phyloP scores from a whole-genome alignment of 176 grass and related monocot species.

The Raddia guianensis region DNA sequence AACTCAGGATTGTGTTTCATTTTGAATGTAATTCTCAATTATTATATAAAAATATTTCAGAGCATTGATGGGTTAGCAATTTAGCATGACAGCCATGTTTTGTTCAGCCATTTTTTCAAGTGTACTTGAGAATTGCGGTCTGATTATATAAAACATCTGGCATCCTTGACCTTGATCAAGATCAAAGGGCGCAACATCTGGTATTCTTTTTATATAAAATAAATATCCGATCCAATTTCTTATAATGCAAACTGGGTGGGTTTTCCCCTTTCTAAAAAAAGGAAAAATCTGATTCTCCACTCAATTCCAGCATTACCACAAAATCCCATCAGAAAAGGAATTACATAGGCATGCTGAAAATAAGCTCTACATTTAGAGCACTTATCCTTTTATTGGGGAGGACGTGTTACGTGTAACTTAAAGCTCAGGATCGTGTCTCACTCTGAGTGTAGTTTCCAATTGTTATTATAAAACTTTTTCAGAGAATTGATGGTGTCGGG shows the following conservation, averaged over 20 bases:
- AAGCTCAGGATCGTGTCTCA: slow-evolving; percentile 2
- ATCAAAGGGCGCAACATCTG: background rate
- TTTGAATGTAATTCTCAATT: slow-evolving; percentile 8
- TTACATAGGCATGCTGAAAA: background rate
- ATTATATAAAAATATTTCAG: background rate
- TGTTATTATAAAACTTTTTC: slow-evolving; percentile 8
- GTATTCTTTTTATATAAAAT: slow-evolving; percentile 6
- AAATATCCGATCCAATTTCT: background rate
- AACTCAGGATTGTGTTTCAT: background rate
- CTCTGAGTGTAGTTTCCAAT: slow-evolving; percentile 14
- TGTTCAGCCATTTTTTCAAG: background rate
- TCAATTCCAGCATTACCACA: slow-evolving; percentile 14
- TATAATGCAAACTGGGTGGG: too few species aligned
- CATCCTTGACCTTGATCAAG: background rate
- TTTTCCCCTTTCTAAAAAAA: too few species aligned
- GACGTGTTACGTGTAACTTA: background rate
- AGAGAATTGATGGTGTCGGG: background rate
- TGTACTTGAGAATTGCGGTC: background rate
- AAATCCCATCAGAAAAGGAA: background rate
- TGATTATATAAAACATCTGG: background rate
- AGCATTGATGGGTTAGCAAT: background rate
- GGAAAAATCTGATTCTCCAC: background rate
- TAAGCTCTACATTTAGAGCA: background rate
- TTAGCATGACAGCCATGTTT: too few species aligned
- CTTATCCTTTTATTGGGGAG: background rate